phyloP scores from a whole-genome alignment of 2,329 filamentous ascomycete species.

The Clathrospora elynae region DNA sequence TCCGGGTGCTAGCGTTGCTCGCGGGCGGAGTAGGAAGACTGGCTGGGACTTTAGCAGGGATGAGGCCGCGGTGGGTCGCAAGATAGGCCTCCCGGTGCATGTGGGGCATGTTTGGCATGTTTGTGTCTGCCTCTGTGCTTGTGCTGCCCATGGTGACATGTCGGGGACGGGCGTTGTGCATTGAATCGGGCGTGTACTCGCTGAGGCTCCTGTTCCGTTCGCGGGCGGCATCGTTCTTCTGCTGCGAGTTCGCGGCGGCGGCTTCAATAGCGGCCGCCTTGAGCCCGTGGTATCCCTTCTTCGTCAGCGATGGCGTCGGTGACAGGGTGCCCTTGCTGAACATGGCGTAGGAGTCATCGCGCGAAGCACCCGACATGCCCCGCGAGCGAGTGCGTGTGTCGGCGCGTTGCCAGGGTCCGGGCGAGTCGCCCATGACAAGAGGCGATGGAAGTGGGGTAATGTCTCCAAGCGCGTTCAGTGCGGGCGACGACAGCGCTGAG shows the following conservation, averaged over 20 bases:
- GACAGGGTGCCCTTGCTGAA: constrained; percentile 42
- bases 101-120: constrained; percentile 56
- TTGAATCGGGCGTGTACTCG: constrained; percentile 79
- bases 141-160: constrained; percentile 68
- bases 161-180: constrained; percentile 68
- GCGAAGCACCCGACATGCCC: constrained; percentile 37
- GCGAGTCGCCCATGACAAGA: constrained; percentile 50
- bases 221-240: constrained; percentile 54
- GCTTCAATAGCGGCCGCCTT: constrained; percentile 50
- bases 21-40: constrained; percentile 75
- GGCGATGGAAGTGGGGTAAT: constrained; percentile 60
- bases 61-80: constrained; percentile 76
- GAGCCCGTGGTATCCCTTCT: constrained; percentile 55
- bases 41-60: constrained; percentile 55
- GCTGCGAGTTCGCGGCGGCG: constrained; percentile 39
- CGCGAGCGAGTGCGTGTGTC: constrained; percentile 43
- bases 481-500: constrained; percentile 55
- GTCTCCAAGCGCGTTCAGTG: constrained; percentile 55
- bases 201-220: constrained; percentile 81
- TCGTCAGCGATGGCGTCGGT: constrained; percentile 50
- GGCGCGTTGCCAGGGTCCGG: constrained; percentile 50
- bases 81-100: constrained; percentile 81
- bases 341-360: constrained; percentile 42
- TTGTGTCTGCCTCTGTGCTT: constrained; percentile 54
- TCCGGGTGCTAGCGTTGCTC: constrained; percentile 66